Conservation (phyloP, 768 basidiomycete species). For the Kwoniella dendrophila region DNA sequence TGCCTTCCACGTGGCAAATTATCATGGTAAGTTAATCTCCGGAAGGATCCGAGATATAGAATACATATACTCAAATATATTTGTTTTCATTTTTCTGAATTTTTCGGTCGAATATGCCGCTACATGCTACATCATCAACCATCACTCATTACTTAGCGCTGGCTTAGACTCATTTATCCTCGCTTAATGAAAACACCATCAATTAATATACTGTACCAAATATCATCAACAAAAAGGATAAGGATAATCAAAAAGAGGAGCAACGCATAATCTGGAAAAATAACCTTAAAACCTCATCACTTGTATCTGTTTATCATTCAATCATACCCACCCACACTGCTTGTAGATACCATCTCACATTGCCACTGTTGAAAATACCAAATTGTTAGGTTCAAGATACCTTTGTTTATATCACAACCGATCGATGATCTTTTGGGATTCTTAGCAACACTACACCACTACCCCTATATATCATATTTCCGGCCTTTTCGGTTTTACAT, state of each 20-base stretch:
- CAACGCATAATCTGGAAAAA: no score
- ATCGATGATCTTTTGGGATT: no score
- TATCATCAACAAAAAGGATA: not conserved
- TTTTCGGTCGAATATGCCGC: conserved; percentile 21
- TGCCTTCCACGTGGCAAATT: no score
- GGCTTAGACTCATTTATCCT: no score
- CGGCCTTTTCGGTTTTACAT: conserved; percentile 5
- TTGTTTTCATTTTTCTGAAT: not conserved
- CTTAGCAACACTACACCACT: not conserved
- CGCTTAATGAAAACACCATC: not conserved
- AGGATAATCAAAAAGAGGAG: not conserved
- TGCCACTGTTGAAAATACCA: not conserved
- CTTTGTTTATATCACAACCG: not conserved
- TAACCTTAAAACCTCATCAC: no score
- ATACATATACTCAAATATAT: no score
- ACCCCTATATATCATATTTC: conserved; percentile 1
- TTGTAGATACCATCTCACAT: not conserved
- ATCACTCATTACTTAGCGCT: no score
- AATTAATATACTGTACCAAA: not conserved
- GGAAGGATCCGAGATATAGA: no score
- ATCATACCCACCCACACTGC: not conserved
- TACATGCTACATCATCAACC: no score
- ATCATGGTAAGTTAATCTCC: no score
- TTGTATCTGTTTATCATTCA: no score
- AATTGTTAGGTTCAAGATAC: not conserved